Conservation (phyloP, 345 rosid genomes). For the Ceriops tagal region DNA sequence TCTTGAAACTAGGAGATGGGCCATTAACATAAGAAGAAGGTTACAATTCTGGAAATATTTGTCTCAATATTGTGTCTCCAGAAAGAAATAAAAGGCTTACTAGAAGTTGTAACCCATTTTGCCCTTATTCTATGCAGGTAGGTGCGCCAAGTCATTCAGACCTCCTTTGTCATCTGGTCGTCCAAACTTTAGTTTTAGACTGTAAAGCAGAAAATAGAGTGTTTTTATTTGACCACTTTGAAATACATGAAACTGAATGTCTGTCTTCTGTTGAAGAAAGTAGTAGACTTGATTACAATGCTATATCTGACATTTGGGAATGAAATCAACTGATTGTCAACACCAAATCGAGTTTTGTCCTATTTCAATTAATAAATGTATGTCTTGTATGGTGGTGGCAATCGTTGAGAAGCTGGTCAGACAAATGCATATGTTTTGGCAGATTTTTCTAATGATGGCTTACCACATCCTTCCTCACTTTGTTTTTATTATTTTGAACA, state of each 20-base stretch:
- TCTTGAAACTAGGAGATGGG: neutral
- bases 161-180: too few relatives aligned
- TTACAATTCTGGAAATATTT: too few relatives aligned
- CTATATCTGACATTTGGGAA: neutral
- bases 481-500: slow-evolving; percentile 16
- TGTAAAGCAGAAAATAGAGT: neutral
- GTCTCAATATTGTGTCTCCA: too few relatives aligned
- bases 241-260: neutral
- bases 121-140: too few relatives aligned
- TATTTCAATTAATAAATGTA: neutral
- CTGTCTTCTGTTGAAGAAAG: neutral
- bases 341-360: too few relatives aligned
- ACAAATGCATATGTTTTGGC: neutral
- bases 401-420: neutral
- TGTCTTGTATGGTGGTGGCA: neutral
- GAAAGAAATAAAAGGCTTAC: too few relatives aligned
- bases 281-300: neutral
- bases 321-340: neutral
- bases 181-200: too few relatives aligned
- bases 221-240: neutral
- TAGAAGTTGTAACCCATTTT: too few relatives aligned
- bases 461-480: neutral
- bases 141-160: too few relatives aligned
- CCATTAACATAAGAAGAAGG: too few relatives aligned
- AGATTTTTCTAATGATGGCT: neutral